Conservation (phyloP, 139 green algal genomes). For the Auxenochlorella pyrenoidosa region DNA sequence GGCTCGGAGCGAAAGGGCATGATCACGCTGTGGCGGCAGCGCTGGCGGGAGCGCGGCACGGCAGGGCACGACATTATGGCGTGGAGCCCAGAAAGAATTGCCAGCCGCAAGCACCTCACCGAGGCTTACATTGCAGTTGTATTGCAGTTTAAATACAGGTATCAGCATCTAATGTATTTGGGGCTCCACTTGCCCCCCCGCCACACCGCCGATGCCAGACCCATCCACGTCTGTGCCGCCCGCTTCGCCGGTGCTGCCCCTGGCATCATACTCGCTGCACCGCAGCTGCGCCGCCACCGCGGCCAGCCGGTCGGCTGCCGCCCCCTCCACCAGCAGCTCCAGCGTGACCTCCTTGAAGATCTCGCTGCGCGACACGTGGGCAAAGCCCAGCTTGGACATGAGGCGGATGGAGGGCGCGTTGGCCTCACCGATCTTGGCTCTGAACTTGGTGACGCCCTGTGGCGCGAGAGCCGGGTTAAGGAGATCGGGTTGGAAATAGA, state of each 20-base stretch:
- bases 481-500: not conserved
- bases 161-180: not conserved
- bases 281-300: not conserved
- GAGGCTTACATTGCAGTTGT: not conserved
- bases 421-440: constrained; percentile 76
- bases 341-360: constrained; percentile 78
- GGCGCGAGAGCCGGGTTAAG: not conserved
- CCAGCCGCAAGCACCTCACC: not conserved
- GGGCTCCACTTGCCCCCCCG: not conserved
- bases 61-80: no score
- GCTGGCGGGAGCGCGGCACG: not conserved
- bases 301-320: not conserved
- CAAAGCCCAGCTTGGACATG: constrained; percentile 74
- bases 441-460: constrained; percentile 60
- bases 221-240: no score
- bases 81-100: no score
- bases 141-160: no score
- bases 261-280: not conserved
- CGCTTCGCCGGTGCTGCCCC: not conserved
- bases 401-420: constrained; percentile 74
- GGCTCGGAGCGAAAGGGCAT: no score
- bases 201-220: not conserved
- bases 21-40: not conserved
- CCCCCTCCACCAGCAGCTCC: constrained; percentile 34
- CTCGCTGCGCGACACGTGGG: constrained; percentile 50